phyloP scores from a whole-genome alignment of 2,329 filamentous ascomycete species.

The Xylaria sp. region DNA sequence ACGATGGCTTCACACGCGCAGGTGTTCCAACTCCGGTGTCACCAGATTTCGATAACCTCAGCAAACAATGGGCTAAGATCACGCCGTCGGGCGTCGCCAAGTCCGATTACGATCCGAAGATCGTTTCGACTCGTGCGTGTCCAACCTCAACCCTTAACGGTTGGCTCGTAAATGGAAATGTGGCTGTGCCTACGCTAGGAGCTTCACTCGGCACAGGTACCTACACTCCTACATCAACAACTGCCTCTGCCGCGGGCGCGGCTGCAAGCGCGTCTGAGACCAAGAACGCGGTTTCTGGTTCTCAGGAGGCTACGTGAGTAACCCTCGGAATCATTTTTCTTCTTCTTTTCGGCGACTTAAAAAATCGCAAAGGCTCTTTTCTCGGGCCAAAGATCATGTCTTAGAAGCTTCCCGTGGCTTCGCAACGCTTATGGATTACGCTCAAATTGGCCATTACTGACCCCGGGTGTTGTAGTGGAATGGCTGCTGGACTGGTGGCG shows the following conservation, averaged over 20 bases:
- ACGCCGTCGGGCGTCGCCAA: constrained; percentile 74
- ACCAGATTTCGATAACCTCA: constrained; percentile 83
- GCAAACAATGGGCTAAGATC: constrained; percentile 78
- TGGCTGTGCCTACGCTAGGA: constrained; percentile 75
- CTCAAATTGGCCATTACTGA: constrained; percentile 2
- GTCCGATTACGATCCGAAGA: constrained; percentile 70
- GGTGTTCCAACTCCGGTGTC: constrained; percentile 78
- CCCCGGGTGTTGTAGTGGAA: constrained; percentile 46
- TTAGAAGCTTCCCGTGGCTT: not conserved
- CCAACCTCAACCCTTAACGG: constrained; percentile 73
- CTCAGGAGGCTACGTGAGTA: constrained; percentile 55
- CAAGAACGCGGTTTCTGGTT: constrained; percentile 56
- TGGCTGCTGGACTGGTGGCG: constrained; percentile 59
- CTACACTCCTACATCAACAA: constrained; percentile 43
- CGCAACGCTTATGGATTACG: not conserved
- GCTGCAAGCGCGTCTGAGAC: constrained; percentile 47
- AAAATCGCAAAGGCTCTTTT: not conserved
- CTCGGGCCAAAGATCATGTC: not conserved
- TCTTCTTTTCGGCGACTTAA: not conserved
- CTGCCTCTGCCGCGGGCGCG: constrained; percentile 39
- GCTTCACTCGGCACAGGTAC: constrained; percentile 55
- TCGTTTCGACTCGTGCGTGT: constrained; percentile 72
- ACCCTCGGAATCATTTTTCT: not conserved
- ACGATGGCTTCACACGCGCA: constrained; percentile 74
- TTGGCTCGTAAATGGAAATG: constrained; percentile 79